Conservation (phyloP, 495 filamentous ascomycete species). For the Amphirosellinia nigrospora region DNA sequence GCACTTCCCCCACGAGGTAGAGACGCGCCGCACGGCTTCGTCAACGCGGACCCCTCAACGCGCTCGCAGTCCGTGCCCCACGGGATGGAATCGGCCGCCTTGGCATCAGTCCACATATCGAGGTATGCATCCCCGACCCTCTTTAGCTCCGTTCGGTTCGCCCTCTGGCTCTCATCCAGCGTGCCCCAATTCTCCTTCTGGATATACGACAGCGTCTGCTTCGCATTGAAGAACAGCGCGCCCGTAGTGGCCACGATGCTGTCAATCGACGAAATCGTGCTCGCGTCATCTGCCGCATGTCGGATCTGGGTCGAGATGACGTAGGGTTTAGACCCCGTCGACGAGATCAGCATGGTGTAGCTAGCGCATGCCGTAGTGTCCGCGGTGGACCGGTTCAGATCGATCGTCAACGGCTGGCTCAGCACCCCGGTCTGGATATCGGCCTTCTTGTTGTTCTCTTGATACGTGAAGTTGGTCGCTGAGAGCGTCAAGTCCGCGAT, state of each 20-base stretch:
- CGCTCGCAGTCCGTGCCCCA: conserved; percentile 57
- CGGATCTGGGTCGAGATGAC: conserved; percentile 53
- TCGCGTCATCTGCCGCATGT: conserved; percentile 42
- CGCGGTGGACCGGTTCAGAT: conserved; percentile 47
- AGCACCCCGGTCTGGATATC: conserved; percentile 44
- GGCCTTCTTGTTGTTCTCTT: conserved; percentile 48
- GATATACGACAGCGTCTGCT: conserved; percentile 49
- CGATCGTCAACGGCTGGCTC: conserved; percentile 42
- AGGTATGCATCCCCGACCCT: conserved; percentile 54
- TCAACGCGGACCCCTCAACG: conserved; percentile 49
- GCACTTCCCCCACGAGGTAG: conserved; percentile 48
- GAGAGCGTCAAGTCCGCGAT: conserved; percentile 36
- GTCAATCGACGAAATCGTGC: conserved; percentile 47
- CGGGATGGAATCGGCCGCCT: conserved; percentile 50
- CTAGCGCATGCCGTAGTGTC: conserved; percentile 51
- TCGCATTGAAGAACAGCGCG: conserved; percentile 54
- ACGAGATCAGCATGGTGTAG: conserved; percentile 51
- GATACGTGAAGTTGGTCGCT: conserved; percentile 48
- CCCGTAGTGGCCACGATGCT: conserved; percentile 56
- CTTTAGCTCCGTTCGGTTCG: conserved; percentile 47
- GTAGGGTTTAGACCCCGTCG: conserved; percentile 46
- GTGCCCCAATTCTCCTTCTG: conserved; percentile 50
- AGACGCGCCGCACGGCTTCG: conserved; percentile 47
- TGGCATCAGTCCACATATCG: conserved; percentile 57
- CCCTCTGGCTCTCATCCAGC: conserved; percentile 35